Evolutionary conservation across 1,284 basidiomycete species (phyloP), one percentile per base, ranked within the genome.

Genomic region (Boletus semigastroideus): DNA sequence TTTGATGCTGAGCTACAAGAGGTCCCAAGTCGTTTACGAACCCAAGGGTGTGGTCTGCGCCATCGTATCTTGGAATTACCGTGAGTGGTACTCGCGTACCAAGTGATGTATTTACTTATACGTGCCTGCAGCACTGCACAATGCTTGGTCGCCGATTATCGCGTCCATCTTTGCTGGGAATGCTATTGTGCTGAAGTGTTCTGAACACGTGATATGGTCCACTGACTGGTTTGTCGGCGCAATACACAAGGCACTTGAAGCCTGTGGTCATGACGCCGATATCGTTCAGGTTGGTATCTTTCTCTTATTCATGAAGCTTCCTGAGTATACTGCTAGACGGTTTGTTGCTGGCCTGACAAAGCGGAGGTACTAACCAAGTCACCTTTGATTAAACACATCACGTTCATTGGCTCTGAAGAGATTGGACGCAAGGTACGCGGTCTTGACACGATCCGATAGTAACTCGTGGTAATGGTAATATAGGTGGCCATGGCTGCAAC

Each of bases 21-120:
- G 76, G 17, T 83, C 81, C 27, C 77, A 90, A 67, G 90, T 98
- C 8, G 76, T 89, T 59, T 95, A 93, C 66, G 92, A 95, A 57
- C 96, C 96, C 9, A 80, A 95, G n/a, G 96, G 96, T 28, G 90
- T 95, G 0, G 92, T 97, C 11, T 84, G 88, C 39, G 96, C 89
- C 0, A 88, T 95, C 53, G 94, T 98, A 1, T 96, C 92, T 1
- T 98, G 95, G 93, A 94, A 92, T 64, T 92, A 93, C 68, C 87
- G 90, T 92, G 62, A 48, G 87, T 77, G 37, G 22, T 25, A 20
- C 8, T 37, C 17, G 19, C 16, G 8, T 20, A 11, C 27, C 11
- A 27, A n/a, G 13, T 37, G 12, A 40, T 45, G 34, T 53, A 13
- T 36, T 38, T 48, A 51, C 43, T 56, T 28, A 50, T 53, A 43